These are phyloP conservation scores for Conticribra guillardii DNA, from an alignment of 108 stramenopile species.

Conservation along the genomic window DNA sequence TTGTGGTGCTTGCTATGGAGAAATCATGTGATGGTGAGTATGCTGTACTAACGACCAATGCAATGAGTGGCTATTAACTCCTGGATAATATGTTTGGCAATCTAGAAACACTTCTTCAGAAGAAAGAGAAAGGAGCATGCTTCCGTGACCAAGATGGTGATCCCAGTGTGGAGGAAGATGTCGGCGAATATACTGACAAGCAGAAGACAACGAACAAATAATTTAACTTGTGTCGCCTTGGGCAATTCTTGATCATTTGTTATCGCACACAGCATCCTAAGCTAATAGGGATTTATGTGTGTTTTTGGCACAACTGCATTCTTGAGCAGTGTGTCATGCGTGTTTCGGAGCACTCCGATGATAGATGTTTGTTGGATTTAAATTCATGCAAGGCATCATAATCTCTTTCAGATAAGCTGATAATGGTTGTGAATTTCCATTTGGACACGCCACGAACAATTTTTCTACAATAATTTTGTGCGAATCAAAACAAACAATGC, in stretches of 20 bases:
- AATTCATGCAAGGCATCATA: neutral
- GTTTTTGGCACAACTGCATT: constrained; percentile 26
- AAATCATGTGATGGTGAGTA: no score
- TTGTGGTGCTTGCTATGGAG: no score
- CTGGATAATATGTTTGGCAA: constrained; percentile 4
- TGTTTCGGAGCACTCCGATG: constrained; percentile 25
- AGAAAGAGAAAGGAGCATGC: neutral
- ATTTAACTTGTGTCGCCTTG: constrained; percentile 7
- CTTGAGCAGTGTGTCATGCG: constrained; percentile 38
- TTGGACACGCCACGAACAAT: neutral
- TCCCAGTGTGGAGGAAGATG: no score
- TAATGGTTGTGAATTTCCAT: neutral
- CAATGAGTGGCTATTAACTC: constrained; percentile 29
- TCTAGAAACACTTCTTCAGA: constrained; percentile 8
- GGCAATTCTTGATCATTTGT: constrained; percentile 16
- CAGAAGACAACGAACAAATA: neutral
- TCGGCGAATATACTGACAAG: constrained; percentile 2
- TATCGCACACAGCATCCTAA: constrained; percentile 32
- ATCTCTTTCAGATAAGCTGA: neutral
- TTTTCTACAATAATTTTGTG: no score
- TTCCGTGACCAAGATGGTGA: constrained; percentile 1
- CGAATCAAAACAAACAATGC: no score
- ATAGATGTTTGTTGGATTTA: constrained; percentile 21
- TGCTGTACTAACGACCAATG: constrained; percentile 10
- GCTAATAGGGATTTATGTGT: constrained; percentile 28